Evolutionary conservation across 225 moss, liverwort and hornwort genomes (phyloP).

Genomic region (Asterella californica): DNA sequence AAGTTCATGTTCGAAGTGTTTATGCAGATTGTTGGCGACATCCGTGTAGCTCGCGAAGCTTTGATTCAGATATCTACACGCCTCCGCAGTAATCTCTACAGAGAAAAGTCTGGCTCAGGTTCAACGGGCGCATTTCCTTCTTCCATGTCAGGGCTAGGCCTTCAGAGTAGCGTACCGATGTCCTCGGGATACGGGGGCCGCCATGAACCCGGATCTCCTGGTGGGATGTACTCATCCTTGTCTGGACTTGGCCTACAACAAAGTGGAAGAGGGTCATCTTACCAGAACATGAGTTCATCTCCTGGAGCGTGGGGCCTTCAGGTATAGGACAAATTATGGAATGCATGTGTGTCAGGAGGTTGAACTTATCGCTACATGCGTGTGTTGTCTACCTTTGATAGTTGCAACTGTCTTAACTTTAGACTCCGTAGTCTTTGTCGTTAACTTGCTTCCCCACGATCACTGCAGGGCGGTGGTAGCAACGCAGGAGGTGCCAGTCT

Average conservation of each 20-base stretch:
- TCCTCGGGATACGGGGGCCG: constrained; percentile 84
- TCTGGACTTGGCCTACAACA: constrained; percentile 63
- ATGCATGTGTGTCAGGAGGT: not conserved
- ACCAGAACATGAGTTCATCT: constrained; percentile 72
- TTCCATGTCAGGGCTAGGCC: constrained; percentile 63
- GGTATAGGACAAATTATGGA: constrained; percentile 41
- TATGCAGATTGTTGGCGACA: constrained; percentile 88
- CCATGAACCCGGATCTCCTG: constrained; percentile 88
- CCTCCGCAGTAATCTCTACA: constrained; percentile 78
- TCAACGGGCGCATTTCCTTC: constrained; percentile 68
- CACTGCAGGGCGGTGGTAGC: constrained; percentile 70
- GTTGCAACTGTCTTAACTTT: not conserved
- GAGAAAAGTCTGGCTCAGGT: constrained; percentile 68
- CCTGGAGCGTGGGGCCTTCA: constrained; percentile 82
- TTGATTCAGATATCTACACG: constrained; percentile 91
- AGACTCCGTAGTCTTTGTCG: not conserved
- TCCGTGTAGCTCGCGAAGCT: constrained; percentile 89
- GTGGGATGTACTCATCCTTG: constrained; percentile 72
- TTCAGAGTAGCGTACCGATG: constrained; percentile 62
- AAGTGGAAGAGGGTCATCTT: constrained; percentile 61
- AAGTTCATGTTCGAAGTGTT: not conserved
- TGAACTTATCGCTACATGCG: not conserved
- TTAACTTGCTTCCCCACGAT: not conserved
- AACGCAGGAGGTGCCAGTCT: constrained; percentile 75
- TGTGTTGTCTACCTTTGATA: not conserved